phyloP scores from a whole-genome alignment of 2,329 filamentous ascomycete species.

The Penicillium sp. region DNA sequence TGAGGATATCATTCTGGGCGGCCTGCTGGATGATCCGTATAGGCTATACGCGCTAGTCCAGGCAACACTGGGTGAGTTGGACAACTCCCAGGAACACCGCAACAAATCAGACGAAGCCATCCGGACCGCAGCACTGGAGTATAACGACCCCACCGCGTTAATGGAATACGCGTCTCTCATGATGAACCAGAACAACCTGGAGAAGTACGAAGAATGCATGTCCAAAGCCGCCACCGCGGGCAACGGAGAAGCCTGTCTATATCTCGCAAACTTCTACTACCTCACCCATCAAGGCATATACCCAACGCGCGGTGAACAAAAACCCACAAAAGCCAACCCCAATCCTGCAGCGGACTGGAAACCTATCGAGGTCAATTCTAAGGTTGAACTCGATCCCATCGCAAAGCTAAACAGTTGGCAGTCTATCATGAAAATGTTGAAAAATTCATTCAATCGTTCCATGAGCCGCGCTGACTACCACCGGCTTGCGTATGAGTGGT shows the following conservation, averaged over 20 bases:
- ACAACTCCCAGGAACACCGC: conserved; percentile 1
- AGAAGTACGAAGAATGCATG: conserved; percentile 38
- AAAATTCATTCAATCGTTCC: conserved; percentile 15
- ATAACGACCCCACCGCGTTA: conserved; percentile 31
- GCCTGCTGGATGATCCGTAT: conserved; percentile 28
- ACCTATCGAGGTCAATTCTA: not conserved
- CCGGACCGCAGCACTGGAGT: conserved; percentile 29
- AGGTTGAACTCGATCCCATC: not conserved
- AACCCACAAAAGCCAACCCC: not conserved
- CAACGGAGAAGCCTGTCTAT: conserved; percentile 30
- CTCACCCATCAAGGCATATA: conserved; percentile 29
- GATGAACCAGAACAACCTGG: conserved; percentile 25
- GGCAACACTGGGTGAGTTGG: conserved; percentile 1
- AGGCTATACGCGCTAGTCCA: conserved; percentile 23
- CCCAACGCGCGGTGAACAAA: conserved; percentile 17
- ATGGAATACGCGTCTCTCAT: conserved; percentile 26
- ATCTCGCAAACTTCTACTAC: conserved; percentile 40
- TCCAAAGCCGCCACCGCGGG: conserved; percentile 32
- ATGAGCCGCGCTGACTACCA: conserved; percentile 25
- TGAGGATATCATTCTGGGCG: conserved; percentile 12
- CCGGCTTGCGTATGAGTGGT: conserved; percentile 36
- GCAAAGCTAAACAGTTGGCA: not conserved
- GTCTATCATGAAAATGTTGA: not conserved
- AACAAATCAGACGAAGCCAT: conserved; percentile 22
- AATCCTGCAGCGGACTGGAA: not conserved